Evolutionary conservation across 768 basidiomycete species (phyloP).

Genomic region (Tulasnella sp.): DNA sequence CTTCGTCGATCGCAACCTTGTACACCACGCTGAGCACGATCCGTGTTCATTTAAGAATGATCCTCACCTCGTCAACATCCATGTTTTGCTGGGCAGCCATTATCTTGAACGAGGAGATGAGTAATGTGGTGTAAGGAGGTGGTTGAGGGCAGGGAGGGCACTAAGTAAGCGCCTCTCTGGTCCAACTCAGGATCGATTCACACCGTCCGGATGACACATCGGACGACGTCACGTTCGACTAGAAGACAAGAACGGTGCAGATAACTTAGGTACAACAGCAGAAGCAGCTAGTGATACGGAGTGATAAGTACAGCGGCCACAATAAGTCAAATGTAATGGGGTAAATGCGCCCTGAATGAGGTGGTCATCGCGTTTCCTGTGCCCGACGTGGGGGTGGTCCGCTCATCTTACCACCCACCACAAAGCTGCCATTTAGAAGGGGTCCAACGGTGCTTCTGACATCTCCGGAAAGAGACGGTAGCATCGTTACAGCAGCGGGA

Average conservation of each 20-base stretch:
- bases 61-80: constrained; percentile 38
- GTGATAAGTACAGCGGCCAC: background rate
- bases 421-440: constrained; percentile 3
- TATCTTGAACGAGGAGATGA: constrained; percentile 5
- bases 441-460: background rate
- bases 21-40: constrained; percentile 1
- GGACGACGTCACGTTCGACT: constrained; percentile 4
- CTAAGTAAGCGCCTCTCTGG: constrained; percentile 8
- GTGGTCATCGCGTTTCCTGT: background rate
- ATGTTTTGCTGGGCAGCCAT: constrained; percentile 31
- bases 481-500: background rate
- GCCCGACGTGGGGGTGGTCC: constrained; percentile 5
- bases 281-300: constrained; percentile 7
- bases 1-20: constrained; percentile 70
- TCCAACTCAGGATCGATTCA: constrained; percentile 19
- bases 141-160: constrained; percentile 7
- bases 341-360: background rate
- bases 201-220: constrained; percentile 6
- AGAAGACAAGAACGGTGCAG: background rate
- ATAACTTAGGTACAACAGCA: constrained; percentile 14
- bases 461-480: background rate
- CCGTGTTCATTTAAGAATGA: background rate
- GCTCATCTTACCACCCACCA: constrained; percentile 10
- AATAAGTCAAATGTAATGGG: background rate
- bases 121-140: constrained; percentile 23